These are phyloP conservation scores for Pseudocohnilembus persalinus DNA, from an alignment of 169 alveolate genomes.

Conservation along the genomic window DNA sequence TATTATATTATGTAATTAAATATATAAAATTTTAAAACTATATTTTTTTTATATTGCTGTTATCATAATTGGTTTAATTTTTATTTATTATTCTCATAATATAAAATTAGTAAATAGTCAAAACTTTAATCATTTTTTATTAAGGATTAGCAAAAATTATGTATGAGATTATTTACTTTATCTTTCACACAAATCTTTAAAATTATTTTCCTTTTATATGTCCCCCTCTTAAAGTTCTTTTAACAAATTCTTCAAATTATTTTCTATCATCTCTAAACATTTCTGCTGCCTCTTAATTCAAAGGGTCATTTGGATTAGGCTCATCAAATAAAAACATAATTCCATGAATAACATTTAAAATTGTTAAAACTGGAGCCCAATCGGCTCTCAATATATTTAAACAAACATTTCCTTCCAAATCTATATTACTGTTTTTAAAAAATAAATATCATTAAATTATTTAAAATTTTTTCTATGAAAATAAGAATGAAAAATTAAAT, in stretches of 20 bases:
- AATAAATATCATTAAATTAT: too few species aligned
- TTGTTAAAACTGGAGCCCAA: constrained; percentile 92
- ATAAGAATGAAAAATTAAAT: too few species aligned
- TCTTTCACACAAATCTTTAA: constrained; percentile 61
- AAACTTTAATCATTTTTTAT: too few species aligned
- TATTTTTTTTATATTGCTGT: too few species aligned
- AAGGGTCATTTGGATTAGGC: constrained; percentile 89
- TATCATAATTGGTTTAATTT: too few species aligned
- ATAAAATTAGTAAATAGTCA: too few species aligned
- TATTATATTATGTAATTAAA: too few species aligned
- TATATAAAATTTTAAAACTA: too few species aligned
- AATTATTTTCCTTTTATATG: constrained; percentile 54
- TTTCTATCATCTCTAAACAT: constrained; percentile 63
- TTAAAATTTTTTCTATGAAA: too few species aligned
- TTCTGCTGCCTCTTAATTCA: constrained; percentile 84
- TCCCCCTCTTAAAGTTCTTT: constrained; percentile 73
- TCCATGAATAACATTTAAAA: constrained; percentile 88
- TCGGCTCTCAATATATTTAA: constrained; percentile 91
- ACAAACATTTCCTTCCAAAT: constrained; percentile 92
- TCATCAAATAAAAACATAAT: constrained; percentile 80
- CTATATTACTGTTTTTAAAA: constrained; percentile 90
- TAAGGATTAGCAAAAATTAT: too few species aligned
- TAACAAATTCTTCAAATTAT: constrained; percentile 65
- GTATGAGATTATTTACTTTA: too few species aligned
- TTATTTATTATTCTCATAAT: too few species aligned